These are phyloP conservation scores for Claviceps sorghi DNA, from an alignment of 2,329 filamentous ascomycete species.

Conservation along the genomic window DNA sequence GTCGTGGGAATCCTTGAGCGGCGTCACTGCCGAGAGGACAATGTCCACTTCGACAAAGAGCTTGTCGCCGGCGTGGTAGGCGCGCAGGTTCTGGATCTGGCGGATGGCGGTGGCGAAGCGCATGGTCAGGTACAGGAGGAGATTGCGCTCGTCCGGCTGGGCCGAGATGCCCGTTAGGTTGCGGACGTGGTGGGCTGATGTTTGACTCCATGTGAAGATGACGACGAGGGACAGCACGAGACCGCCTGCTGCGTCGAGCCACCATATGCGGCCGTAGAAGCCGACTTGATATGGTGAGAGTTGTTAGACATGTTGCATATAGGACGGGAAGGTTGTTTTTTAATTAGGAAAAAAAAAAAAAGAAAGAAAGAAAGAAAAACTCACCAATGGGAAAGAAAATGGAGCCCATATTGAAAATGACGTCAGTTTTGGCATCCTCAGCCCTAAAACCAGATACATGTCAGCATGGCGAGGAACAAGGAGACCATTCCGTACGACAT, in stretches of 20 bases:
- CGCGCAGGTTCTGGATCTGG: constrained; percentile 71
- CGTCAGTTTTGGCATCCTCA: constrained; percentile 50
- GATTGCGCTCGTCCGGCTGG: constrained; percentile 66
- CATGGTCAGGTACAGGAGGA: constrained; percentile 83
- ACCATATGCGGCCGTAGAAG: constrained; percentile 66
- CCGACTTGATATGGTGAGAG: constrained; percentile 35
- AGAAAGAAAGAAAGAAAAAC: constrained; percentile 7
- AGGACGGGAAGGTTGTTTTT: too few relatives aligned
- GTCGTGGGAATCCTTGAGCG: constrained; percentile 68
- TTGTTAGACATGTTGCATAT: neutral
- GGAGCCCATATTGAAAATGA: constrained; percentile 81
- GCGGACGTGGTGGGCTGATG: constrained; percentile 61
- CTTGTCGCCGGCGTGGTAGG: constrained; percentile 76
- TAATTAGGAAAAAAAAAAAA: neutral
- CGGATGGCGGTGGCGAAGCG: constrained; percentile 79
- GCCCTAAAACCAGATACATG: constrained; percentile 19
- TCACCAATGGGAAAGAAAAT: constrained; percentile 67
- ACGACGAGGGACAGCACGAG: constrained; percentile 65
- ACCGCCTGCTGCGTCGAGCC: constrained; percentile 68
- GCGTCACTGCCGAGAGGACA: constrained; percentile 62
- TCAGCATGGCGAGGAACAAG: neutral
- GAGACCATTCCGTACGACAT: too few relatives aligned
- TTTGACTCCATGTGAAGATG: constrained; percentile 64
- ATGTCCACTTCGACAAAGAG: constrained; percentile 72
- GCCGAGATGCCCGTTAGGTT: constrained; percentile 69